Conservation (phyloP, 2,329 filamentous ascomycete species). For the Fusarium longipes region DNA sequence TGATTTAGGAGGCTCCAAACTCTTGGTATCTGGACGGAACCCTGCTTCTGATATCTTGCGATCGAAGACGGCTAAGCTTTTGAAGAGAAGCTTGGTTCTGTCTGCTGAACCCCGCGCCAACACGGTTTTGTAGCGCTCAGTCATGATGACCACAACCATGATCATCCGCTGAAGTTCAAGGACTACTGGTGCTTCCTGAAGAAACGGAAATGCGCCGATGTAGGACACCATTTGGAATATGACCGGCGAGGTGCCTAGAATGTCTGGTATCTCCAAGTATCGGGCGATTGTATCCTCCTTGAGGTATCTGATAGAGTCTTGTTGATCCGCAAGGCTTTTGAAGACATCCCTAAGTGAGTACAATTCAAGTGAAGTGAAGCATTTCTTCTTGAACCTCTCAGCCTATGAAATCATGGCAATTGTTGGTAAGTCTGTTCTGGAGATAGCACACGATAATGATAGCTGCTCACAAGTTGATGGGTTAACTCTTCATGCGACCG, state of each 20-base stretch:
- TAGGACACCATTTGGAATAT: conserved; percentile 79
- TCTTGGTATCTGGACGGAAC: not conserved
- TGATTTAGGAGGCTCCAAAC: conserved; percentile 14
- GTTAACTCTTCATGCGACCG: conserved; percentile 64
- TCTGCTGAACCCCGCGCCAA: conserved; percentile 68
- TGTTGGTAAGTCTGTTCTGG: not conserved
- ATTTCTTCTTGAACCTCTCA: conserved; percentile 73
- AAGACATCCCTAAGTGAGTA: conserved; percentile 82
- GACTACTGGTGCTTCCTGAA: conserved; percentile 75
- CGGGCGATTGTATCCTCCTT: conserved; percentile 75
- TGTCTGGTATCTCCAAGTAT: conserved; percentile 79
- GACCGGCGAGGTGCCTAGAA: conserved; percentile 73
- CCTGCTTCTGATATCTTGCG: conserved; percentile 58
- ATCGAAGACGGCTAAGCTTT: conserved; percentile 78
- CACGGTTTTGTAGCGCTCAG: conserved; percentile 74
- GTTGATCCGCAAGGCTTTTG: conserved; percentile 72
- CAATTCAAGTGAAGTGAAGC: conserved; percentile 77
- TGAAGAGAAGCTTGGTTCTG: conserved; percentile 74
- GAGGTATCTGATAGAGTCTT: conserved; percentile 71
- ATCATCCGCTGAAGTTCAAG: conserved; percentile 76
- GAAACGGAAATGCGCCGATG: conserved; percentile 78
- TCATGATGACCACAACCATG: conserved; percentile 78
- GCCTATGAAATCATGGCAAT: conserved; percentile 57
- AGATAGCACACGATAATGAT: conserved; percentile 16
- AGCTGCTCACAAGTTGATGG: conserved; percentile 60